Evolutionary conservation across 352 stramenopile species (phyloP), one percentile per base, ranked within the genome.

Genomic region (Saprolegnia parasitica): DNA sequence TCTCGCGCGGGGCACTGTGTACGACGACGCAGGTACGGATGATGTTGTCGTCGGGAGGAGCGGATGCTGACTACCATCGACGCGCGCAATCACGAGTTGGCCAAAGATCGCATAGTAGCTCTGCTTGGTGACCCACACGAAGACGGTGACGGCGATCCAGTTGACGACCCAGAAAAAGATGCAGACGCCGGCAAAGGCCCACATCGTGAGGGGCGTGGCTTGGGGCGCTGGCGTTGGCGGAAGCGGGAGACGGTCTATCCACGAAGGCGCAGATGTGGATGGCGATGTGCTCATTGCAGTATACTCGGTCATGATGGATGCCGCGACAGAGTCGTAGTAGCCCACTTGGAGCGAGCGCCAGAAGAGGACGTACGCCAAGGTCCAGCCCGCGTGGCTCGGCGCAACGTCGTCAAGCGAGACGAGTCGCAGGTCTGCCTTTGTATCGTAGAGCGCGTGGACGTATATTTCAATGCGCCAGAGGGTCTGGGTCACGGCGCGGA

Each of bases 391-490:
- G 18, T 52, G 54, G n/a, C 46, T 52, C 1, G 26, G 21, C 35
- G 37, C 55, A 20, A 70, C 61, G 42, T 24, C 45, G 15, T 60
- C 63, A 16, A 61, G 21, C 5, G 29, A 9, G 13, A 42, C 42
- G 11, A 70, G 23, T 1, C 26, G 47, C 26, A 70, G 39, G 29
- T 9, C 35, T 11, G 63, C 32, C 13, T 70, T 52, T 5, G 63
- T 61, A 8, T 61, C 50, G 47, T 70, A 70, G 5, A 70, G 24
- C 2, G 18, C 20, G 23, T 70, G 21, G 8, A 70, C 29, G 26
- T 21, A 54, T 23, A 70, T 24, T 52, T 70, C 63, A 21, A 61
- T 37, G 4, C 55, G 63, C 63, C 63, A 70, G 45, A 56, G 21
- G 4, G 37, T 40, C 13, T 52, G 63, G 35, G 24, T 20, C 13